These are phyloP conservation scores for Baorangia bicolor DNA, from an alignment of 768 basidiomycete species.

Conservation along the genomic window DNA sequence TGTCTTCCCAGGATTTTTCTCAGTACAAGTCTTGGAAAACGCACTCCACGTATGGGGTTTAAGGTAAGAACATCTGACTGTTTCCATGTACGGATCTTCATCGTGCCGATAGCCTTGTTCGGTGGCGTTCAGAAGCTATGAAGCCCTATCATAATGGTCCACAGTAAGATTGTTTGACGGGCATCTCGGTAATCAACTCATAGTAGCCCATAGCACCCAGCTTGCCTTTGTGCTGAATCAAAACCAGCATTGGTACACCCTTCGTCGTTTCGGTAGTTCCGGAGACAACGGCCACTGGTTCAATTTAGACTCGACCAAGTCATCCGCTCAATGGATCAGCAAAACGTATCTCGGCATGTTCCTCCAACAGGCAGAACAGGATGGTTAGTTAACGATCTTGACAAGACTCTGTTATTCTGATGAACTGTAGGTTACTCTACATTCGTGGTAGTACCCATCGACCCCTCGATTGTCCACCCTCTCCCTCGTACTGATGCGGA, in stretches of 20 bases:
- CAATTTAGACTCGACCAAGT: slow-evolving; percentile 78
- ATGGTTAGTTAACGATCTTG: slow-evolving; percentile 50
- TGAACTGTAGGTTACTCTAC: slow-evolving; percentile 68
- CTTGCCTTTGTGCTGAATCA: slow-evolving; percentile 87
- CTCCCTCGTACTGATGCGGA: slow-evolving; percentile 72
- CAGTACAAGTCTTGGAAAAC: slow-evolving; percentile 83
- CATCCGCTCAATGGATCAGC: slow-evolving; percentile 77
- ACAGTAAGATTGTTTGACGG: slow-evolving; percentile 51
- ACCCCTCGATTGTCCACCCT: slow-evolving; percentile 49
- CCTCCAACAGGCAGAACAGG: slow-evolving; percentile 80
- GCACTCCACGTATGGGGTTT: slow-evolving; percentile 85
- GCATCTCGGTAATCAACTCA: slow-evolving; percentile 6
- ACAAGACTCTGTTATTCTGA: slow-evolving; percentile 4
- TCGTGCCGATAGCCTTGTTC: slow-evolving; percentile 49
- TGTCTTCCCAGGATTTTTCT: slow-evolving; percentile 72
- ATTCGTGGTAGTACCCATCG: slow-evolving; percentile 68
- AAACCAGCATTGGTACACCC: slow-evolving; percentile 86
- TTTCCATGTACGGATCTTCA: slow-evolving; percentile 4
- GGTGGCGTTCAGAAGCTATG: slow-evolving; percentile 87
- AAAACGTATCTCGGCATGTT: slow-evolving; percentile 84
- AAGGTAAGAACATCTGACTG: slow-evolving; percentile 46
- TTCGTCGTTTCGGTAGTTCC: slow-evolving; percentile 72
- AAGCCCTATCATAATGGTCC: slow-evolving; percentile 70
- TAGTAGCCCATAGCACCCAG: slow-evolving; percentile 54
- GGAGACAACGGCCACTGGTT: slow-evolving; percentile 71